Base-by-base conservation (phyloP, 2,329 filamentous ascomycete genomes). In the Trichoderma harzianum region DNA sequence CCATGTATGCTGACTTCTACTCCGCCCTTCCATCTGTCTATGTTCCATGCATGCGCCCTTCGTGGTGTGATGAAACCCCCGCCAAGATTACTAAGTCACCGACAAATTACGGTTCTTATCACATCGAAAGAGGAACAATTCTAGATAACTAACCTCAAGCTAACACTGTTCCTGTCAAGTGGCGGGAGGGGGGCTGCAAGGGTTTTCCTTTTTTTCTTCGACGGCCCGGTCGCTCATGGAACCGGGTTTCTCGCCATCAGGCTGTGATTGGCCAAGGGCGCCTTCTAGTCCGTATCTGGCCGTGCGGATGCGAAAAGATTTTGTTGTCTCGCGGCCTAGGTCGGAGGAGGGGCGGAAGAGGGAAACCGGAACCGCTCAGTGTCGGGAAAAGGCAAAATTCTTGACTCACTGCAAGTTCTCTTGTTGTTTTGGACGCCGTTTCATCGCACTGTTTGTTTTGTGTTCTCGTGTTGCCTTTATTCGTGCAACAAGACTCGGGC, bases 141-240 rank as follows among this genome's bases (percentile, higher is more conserved):
- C 47, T 24, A 53, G 47, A 53, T 24, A 53, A 53, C n/a, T 7
- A 53, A 53, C n/a, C 43, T 3, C 36, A 18, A 32, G 39, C 66
- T 47, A 60, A 34, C 24, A 16, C 55, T 30, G 53, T 69, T 69
- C 66, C 66, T 69, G 53, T 30, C 32, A 61, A 57, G 66, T 60
- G 66, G 66, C 65, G 65, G 65, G 65, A 58, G 65, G 34, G 64
- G 32, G 64, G 53, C 65, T 60, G 53, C 66, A 69, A 57, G 66
- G 55, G 16, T 67, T 57, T 36, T 36, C 34, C 34, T 36, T 36
- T 36, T 36, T 36, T 69, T 60, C 43, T 18, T 67, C 18, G 26
- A 34, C 66, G 66, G 66, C 36, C 66, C 66, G 65, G 65, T 60
- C 65, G 66, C 53, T 69, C 55, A 69, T 69, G 65, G 60, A 51